Base-by-base conservation (phyloP, 305 asterid species). In the Fraxinus nigra region DNA sequence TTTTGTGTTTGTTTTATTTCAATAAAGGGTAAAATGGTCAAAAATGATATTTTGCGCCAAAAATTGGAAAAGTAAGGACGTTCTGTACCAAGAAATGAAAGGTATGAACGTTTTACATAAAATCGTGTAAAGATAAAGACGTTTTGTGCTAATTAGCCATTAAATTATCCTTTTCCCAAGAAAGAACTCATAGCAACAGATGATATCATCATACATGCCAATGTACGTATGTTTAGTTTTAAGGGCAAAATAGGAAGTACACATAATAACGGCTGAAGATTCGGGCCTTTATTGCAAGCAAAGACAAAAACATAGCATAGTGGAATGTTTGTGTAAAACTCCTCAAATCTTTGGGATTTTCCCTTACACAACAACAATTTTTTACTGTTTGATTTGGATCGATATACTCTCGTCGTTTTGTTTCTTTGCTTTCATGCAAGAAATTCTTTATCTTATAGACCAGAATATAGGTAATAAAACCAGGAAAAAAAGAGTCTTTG, bases 371-470 rank as follows among this genome's bases (percentile, higher is more conserved):
- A 38, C 46, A 59, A 82, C 79, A 59, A 81, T 1, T 84, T 87
- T 38, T 8, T 9, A 38, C 88, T 84, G 87, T 78, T 37, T 77
- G 89, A 90, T 87, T 79, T 70, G 81, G 79, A 84, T 84, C 78
- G 85, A 84, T 86, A 81, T 89, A 86, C 67, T 80, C 70, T 38
- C 46, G 46, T 18, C 70, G 26, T 61, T 61, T 13, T 81, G 87
- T 79, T 81, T 20, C 30, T 89, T 84, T 85, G 85, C 85, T 75
- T 89, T 90, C 93, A 89, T 93, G 96, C 96, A 93, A 91, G 96
- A 91, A 92, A 87, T 90, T 88, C 91, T 88, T 89, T 72, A 89
- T 85, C 24, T 88, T 87, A 85, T 87, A 89, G 20, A 38, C 46
- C 46, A 38, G 46, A 38, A 38, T 38, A 38, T 38, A 8, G 46